These are phyloP conservation scores for Corynascus novoguineensis DNA, from an alignment of 495 filamentous ascomycete genomes.

Conservation along the genomic window DNA sequence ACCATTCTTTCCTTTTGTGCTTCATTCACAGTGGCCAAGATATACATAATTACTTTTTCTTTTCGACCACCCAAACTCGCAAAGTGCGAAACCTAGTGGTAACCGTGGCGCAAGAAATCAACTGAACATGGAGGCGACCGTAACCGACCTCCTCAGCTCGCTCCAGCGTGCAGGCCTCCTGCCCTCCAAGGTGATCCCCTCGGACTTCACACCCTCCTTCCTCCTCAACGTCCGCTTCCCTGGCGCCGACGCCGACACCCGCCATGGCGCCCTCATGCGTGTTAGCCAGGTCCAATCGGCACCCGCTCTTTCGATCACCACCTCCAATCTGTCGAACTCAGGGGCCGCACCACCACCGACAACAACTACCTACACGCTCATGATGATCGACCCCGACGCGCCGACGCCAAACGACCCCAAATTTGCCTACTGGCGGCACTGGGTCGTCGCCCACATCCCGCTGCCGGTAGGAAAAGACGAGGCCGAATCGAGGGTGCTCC, in stretches of 20 bases:
- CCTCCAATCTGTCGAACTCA: neutral
- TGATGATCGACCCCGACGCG: constrained; percentile 8
- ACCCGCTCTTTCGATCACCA: neutral
- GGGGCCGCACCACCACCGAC: neutral
- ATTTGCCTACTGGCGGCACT: constrained; percentile 8
- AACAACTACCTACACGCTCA: neutral
- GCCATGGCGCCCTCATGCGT: constrained; percentile 3
- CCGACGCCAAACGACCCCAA: constrained; percentile 8
- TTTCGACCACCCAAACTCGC: too few relatives aligned
- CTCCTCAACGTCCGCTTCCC: constrained; percentile 1
- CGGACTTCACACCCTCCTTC: neutral
- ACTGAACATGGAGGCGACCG: neutral
- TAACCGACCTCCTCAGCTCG: neutral
- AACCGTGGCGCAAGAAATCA: neutral
- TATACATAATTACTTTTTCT: too few relatives aligned
- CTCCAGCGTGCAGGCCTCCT: neutral
- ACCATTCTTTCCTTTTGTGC: too few relatives aligned
- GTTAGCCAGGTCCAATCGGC: neutral
- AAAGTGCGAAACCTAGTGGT: too few relatives aligned
- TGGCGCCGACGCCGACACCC: neutral
- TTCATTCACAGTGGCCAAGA: too few relatives aligned
- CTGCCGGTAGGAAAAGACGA: too few relatives aligned
- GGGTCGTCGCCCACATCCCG: neutral
- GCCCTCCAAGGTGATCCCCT: neutral
- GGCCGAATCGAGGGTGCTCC: too few relatives aligned